phyloP scores from a whole-genome alignment of 805 yeast genomes.

The Metschnikowia borealis region DNA sequence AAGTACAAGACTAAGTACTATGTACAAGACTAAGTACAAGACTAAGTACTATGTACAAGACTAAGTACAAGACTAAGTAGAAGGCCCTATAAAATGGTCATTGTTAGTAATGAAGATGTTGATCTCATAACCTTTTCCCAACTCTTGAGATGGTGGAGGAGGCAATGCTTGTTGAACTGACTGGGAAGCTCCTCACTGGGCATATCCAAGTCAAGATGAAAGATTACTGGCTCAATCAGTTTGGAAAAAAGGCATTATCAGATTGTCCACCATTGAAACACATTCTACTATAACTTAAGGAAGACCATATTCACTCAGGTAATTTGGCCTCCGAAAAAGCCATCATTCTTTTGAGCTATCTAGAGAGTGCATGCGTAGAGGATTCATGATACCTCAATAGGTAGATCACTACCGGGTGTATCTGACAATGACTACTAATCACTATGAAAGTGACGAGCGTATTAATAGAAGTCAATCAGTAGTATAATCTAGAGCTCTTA shows the following conservation, averaged over 20 bases:
- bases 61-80: too few relatives aligned
- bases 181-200: slow-evolving; percentile 51
- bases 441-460: too few relatives aligned
- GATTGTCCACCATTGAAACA: slow-evolving; percentile 48
- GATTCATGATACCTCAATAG: too few relatives aligned
- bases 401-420: too few relatives aligned
- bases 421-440: too few relatives aligned
- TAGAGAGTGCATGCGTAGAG: slow-evolving; percentile 27
- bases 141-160: slow-evolving; percentile 15
- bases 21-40: too few relatives aligned
- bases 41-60: too few relatives aligned
- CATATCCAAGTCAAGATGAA: slow-evolving; percentile 45
- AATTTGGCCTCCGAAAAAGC: slow-evolving; percentile 56
- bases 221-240: slow-evolving; percentile 59
- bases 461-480: too few relatives aligned
- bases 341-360: slow-evolving; percentile 41
- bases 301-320: slow-evolving; percentile 46
- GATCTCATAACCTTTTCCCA: slow-evolving; percentile 27
- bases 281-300: slow-evolving; percentile 47
- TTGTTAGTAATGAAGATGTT: slow-evolving; percentile 5
- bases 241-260: slow-evolving; percentile 60
- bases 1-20: too few relatives aligned
- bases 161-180: slow-evolving; percentile 25
- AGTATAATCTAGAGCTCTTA: too few relatives aligned
- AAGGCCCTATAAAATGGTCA: too few relatives aligned